Conservation (phyloP, 164 flowering plant species). For the Sextonia rubra region DNA sequence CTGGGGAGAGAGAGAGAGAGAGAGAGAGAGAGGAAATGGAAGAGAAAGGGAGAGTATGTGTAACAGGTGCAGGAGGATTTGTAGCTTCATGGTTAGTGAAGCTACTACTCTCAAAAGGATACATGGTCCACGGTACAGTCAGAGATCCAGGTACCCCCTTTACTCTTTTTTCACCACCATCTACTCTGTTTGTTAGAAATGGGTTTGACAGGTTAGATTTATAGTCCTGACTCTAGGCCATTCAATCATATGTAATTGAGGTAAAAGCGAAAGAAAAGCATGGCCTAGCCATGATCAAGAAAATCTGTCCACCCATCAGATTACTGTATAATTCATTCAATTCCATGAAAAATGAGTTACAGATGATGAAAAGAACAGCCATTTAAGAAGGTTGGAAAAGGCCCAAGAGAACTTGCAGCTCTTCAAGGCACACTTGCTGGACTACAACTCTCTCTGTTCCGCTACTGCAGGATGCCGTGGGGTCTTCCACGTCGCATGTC, state of each 20-base stretch:
- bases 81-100: slow-evolving; percentile 64
- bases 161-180: too few relatives aligned
- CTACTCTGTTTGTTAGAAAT: background rate
- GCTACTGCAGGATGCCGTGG: slow-evolving; percentile 51
- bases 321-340: too few relatives aligned
- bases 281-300: too few relatives aligned
- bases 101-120: slow-evolving; percentile 57
- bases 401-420: slow-evolving; percentile 44
- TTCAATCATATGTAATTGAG: too few relatives aligned
- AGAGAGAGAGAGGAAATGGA: slow-evolving; percentile 5
- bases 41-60: slow-evolving; percentile 40
- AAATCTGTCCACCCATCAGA: background rate
- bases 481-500: slow-evolving; percentile 58
- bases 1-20: background rate
- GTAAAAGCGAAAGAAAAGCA: too few relatives aligned
- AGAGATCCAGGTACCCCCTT: slow-evolving; percentile 46
- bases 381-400: slow-evolving; percentile 39
- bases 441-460: slow-evolving; percentile 31
- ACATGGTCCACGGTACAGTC: slow-evolving; percentile 62
- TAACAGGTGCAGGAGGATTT: slow-evolving; percentile 78
- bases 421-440: slow-evolving; percentile 50
- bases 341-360: slow-evolving; percentile 4
- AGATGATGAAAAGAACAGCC: slow-evolving; percentile 42
- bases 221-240: too few relatives aligned
- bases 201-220: too few relatives aligned